Percentiles rank a stretch among this genome's conserved stretches.
Evolutionary conservation across 2,329 filamentous ascomycete genomes (phyloP).

Genomic region (Harringtonia lauricola): DNA sequence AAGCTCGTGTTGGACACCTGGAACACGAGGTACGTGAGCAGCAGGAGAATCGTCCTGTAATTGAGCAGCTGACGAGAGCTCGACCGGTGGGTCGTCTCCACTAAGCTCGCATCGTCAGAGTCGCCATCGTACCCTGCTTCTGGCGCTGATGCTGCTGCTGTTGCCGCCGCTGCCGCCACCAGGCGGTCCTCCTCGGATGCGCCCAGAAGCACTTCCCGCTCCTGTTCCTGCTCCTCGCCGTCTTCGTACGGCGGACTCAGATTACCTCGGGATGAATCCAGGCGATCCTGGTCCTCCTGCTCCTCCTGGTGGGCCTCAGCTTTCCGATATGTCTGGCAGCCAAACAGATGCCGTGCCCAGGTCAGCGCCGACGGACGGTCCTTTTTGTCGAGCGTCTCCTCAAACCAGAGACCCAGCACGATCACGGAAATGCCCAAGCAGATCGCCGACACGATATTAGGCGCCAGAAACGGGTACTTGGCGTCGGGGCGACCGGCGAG

Average conservation of each 20-base stretch:
- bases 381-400: slow-evolving; percentile 64
- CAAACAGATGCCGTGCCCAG: slow-evolving; percentile 14
- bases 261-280: too few species aligned
- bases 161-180: too few species aligned
- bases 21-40: slow-evolving; percentile 83
- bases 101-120: not conserved
- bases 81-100: slow-evolving; percentile 20
- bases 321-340: too few species aligned
- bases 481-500: slow-evolving; percentile 55
- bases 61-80: slow-evolving; percentile 54
- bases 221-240: not conserved
- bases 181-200: not conserved
- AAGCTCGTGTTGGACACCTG: slow-evolving; percentile 90
- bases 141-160: too few species aligned
- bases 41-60: slow-evolving; percentile 68
- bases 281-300: not conserved
- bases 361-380: slow-evolving; percentile 12
- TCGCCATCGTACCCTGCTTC: slow-evolving; percentile 26
- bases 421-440: slow-evolving; percentile 64
- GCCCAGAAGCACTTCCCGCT: not conserved
- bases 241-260: too few species aligned
- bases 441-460: slow-evolving; percentile 68
- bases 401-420: slow-evolving; percentile 67
- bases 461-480: slow-evolving; percentile 70
- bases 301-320: slow-evolving; percentile 11